phyloP scores from a whole-genome alignment of 106 monocot genomes.

The Dendrobium catenatum region DNA sequence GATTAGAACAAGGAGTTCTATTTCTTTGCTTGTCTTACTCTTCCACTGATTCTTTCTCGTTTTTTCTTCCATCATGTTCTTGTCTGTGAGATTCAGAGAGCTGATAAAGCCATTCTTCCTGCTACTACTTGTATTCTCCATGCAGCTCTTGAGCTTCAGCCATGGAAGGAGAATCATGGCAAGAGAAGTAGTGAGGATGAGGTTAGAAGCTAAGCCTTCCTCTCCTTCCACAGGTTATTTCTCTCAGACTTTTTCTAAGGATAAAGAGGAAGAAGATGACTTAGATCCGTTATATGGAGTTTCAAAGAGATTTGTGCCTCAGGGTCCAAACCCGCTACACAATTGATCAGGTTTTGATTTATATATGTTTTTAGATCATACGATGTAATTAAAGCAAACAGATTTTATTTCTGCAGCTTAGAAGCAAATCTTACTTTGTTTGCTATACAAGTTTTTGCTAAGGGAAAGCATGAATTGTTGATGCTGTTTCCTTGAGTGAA shows the following conservation, averaged over 20 bases:
- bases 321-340: slow-evolving; percentile 50
- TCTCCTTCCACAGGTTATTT: slow-evolving; percentile 7
- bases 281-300: slow-evolving; percentile 15
- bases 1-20: background rate
- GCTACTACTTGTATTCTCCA: slow-evolving; percentile 8
- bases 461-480: background rate
- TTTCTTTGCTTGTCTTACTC: background rate
- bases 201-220: background rate
- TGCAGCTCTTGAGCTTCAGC: slow-evolving; percentile 8
- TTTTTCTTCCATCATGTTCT: background rate
- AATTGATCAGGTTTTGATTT: slow-evolving; percentile 22
- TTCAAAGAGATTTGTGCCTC: slow-evolving; percentile 41
- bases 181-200: background rate
- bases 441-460: background rate
- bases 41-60: background rate
- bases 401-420: background rate
- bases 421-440: background rate
- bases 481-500: background rate
- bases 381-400: background rate
- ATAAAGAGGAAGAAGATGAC: slow-evolving; percentile 1
- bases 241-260: slow-evolving; percentile 9
- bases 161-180: slow-evolving; percentile 13
- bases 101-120: slow-evolving; percentile 4
- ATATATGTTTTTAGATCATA: background rate
- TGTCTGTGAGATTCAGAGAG: background rate